A percentile compares a stretch with the other conserved stretches of the same genome.
These are phyloP conservation scores for Phytophthora citrophthora DNA, from an alignment of 352 stramenopile genomes.

Conservation along the genomic window DNA sequence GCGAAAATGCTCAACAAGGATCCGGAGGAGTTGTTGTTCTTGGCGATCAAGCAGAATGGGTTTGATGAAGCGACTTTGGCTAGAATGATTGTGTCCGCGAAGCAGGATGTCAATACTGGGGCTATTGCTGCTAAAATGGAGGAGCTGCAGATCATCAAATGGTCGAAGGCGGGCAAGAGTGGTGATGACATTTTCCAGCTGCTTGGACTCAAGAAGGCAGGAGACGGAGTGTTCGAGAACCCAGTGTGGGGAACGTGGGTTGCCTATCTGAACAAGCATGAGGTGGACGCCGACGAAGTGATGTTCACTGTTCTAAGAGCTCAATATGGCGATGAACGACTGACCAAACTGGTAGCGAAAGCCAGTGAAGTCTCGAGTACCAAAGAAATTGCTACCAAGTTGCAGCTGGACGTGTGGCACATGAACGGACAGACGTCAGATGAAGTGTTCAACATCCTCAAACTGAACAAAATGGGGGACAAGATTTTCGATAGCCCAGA, in stretches of 20 bases:
- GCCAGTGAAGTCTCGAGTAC: neutral
- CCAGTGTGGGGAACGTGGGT: constrained; percentile 1
- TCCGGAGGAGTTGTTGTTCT: constrained; percentile 4
- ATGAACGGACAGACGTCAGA: neutral
- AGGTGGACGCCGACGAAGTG: neutral
- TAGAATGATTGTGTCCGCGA: constrained; percentile 3
- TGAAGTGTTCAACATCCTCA: constrained; percentile 1
- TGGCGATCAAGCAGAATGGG: neutral
- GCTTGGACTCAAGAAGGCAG: neutral
- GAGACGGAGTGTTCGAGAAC: neutral
- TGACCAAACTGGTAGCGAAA: neutral
- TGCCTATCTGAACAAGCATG: neutral
- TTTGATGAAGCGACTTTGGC: neutral
- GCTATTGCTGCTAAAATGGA: constrained; percentile 6
- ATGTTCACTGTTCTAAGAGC: neutral
- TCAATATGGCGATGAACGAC: neutral
- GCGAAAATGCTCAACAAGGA: neutral
- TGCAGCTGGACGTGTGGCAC: neutral
- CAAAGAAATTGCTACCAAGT: neutral
- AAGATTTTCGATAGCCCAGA: neutral
- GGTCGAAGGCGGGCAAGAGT: constrained; percentile 4
- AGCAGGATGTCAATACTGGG: neutral
- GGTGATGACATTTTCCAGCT: constrained; percentile 3
- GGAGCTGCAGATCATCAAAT: neutral
- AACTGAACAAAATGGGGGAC: neutral